Evolutionary conservation across 768 basidiomycete species (phyloP).

Genomic region (Russula sp.): DNA sequence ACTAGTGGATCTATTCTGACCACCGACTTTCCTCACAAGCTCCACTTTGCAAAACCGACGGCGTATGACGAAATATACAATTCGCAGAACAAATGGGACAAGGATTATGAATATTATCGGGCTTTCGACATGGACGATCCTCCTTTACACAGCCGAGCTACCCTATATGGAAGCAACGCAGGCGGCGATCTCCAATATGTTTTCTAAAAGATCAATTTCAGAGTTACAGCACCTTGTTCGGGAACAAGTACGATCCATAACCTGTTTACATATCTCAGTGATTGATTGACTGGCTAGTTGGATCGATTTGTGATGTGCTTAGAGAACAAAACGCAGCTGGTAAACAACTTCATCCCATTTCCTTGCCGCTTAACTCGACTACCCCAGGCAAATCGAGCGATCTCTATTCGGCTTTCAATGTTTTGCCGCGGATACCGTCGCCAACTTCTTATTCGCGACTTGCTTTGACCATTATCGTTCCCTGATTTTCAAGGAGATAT

Average conservation of each 20-base stretch:
- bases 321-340: constrained; percentile 15
- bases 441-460: constrained; percentile 43
- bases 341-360: not conserved
- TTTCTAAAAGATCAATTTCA: constrained; percentile 41
- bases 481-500: constrained; percentile 40
- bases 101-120: constrained; percentile 42
- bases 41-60: constrained; percentile 17
- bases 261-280: not conserved
- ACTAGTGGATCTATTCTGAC: not conserved
- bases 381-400: constrained; percentile 33
- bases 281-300: constrained; percentile 33
- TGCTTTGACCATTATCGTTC: constrained; percentile 37
- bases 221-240: constrained; percentile 39
- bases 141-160: constrained; percentile 41
- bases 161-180: constrained; percentile 36
- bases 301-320: constrained; percentile 34
- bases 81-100: constrained; percentile 36
- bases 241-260: constrained; percentile 32
- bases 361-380: not conserved
- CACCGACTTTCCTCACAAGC: not conserved
- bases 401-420: constrained; percentile 45
- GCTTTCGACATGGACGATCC: constrained; percentile 40
- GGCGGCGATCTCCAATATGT: constrained; percentile 40
- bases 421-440: constrained; percentile 44
- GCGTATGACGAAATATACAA: constrained; percentile 25